These are phyloP conservation scores for Vitis amurensis DNA, from an alignment of 164 flowering plant species.

Conservation along the genomic window DNA sequence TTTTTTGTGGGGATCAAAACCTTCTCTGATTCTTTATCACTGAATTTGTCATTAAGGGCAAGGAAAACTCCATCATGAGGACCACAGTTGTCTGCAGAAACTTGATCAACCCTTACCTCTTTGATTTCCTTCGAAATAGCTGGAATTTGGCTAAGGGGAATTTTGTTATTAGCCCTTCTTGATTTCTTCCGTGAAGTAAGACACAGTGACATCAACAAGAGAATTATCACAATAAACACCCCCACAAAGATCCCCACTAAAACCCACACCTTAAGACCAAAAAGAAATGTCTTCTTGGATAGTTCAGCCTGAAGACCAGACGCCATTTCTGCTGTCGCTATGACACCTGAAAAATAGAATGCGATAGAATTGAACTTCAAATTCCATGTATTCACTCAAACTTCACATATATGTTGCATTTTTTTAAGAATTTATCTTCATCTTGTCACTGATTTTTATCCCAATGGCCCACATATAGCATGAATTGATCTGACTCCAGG, in stretches of 20 bases:
- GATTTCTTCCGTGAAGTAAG: conserved; percentile 63
- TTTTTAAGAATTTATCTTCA: too few species aligned
- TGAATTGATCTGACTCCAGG: too few species aligned
- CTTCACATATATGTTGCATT: background rate
- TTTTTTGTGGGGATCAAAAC: background rate
- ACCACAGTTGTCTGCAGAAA: background rate
- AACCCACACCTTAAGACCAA: conserved; percentile 72
- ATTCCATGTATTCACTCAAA: background rate
- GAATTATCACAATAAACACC: conserved; percentile 48
- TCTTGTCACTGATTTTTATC: background rate
- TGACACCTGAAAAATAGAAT: conserved; percentile 20
- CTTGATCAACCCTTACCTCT: conserved; percentile 56
- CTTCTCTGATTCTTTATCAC: conserved; percentile 1
- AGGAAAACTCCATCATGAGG: background rate
- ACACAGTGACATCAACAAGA: conserved; percentile 50
- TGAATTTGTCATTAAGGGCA: background rate
- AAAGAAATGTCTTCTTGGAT: conserved; percentile 47
- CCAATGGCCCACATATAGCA: too few species aligned
- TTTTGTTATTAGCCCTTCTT: conserved; percentile 32
- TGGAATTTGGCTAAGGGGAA: conserved; percentile 52
- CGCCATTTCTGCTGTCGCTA: conserved; percentile 35
- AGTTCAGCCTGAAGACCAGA: conserved; percentile 48
- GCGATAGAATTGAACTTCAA: background rate
- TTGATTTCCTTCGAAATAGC: conserved; percentile 46
- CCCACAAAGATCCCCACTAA: conserved; percentile 55